Evolutionary conservation across 23 red algal genomes (phyloP).

Genomic region (Gracilaria domingensis): DNA sequence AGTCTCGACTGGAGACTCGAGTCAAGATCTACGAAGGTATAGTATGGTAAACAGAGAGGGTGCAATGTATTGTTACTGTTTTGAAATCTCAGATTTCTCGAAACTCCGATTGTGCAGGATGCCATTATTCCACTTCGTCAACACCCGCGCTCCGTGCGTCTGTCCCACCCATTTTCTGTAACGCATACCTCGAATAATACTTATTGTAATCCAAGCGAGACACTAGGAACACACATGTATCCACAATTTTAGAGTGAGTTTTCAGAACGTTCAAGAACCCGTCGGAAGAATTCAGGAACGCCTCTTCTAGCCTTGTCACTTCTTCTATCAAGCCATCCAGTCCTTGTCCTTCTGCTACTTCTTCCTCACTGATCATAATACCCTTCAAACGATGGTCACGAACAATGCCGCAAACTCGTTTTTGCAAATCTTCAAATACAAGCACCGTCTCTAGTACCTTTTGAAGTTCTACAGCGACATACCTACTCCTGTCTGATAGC

Average conservation of each 20-base stretch:
- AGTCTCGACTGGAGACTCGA: no score
- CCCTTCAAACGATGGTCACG: not conserved
- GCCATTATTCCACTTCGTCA: not conserved
- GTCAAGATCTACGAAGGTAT: no score
- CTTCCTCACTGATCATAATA: not conserved
- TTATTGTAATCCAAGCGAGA: constrained; percentile 86
- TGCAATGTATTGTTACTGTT: not conserved
- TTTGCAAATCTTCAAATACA: constrained; percentile 43
- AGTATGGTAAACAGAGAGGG: no score
- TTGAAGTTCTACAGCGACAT: constrained; percentile 59
- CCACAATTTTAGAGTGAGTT: constrained; percentile 67
- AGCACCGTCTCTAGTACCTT: constrained; percentile 49
- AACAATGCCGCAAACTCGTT: constrained; percentile 32
- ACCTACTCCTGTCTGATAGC: constrained; percentile 73
- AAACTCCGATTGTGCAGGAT: not conserved
- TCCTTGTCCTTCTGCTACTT: not conserved
- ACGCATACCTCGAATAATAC: constrained; percentile 70
- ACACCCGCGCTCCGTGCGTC: not conserved
- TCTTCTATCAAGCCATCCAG: constrained; percentile 30
- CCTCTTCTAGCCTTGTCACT: constrained; percentile 51
- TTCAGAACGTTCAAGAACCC: constrained; percentile 68
- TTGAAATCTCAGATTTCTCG: not conserved
- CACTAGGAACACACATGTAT: constrained; percentile 70
- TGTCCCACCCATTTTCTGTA: not conserved
- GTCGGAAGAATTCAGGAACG: constrained; percentile 54